These are phyloP conservation scores for Geosmithia morbida DNA, from an alignment of 2,329 filamentous ascomycete genomes.

Conservation along the genomic window DNA sequence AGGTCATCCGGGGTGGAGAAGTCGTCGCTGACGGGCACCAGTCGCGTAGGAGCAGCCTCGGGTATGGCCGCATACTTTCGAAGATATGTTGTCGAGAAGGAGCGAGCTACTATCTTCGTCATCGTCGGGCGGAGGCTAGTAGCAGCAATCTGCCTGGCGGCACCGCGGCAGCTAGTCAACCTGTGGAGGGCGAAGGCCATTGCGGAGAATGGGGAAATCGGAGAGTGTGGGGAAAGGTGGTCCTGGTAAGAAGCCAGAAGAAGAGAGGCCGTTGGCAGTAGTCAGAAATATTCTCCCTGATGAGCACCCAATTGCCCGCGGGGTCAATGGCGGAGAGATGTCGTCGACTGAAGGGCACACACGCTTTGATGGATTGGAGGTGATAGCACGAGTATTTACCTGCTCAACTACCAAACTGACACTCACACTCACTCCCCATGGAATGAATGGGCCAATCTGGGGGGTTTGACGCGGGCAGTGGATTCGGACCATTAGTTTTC, in stretches of 20 bases:
- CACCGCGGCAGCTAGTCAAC: constrained; percentile 56
- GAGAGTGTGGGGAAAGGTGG: constrained; percentile 7
- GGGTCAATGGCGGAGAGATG: neutral
- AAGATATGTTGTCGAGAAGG: constrained; percentile 50
- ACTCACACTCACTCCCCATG: neutral
- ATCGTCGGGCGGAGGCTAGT: constrained; percentile 38
- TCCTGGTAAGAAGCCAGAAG: neutral
- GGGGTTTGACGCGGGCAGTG: neutral
- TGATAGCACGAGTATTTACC: neutral
- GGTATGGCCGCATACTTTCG: constrained; percentile 49
- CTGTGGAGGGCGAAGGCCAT: constrained; percentile 59
- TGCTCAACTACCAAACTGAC: neutral
- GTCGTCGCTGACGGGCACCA: constrained; percentile 50
- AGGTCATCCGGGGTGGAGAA: constrained; percentile 40
- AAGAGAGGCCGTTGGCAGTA: neutral
- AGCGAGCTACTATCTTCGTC: constrained; percentile 27
- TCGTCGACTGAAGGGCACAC: neutral
- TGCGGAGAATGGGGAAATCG: constrained; percentile 16
- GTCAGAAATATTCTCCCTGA: neutral
- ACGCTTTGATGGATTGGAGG: neutral
- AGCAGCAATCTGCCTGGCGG: constrained; percentile 40
- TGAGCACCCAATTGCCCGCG: neutral
- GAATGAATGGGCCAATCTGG: neutral
- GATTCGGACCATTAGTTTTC: neutral
- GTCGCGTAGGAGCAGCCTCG: constrained; percentile 35